Base-by-base conservation (phyloP, 2,329 filamentous ascomycete species). In the Penicillium hesseltinei region DNA sequence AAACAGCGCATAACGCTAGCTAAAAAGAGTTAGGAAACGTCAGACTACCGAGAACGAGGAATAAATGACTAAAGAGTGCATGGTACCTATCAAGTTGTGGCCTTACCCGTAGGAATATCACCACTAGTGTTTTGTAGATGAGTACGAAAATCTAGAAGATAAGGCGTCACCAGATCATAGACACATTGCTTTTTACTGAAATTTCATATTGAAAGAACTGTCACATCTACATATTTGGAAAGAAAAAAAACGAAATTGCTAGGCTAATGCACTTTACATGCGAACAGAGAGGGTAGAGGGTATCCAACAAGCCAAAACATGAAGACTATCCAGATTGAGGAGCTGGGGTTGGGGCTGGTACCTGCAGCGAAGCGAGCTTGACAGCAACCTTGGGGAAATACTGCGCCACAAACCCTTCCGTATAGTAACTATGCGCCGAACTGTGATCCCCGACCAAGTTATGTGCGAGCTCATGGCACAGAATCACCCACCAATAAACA, bases 391-490 rank as follows among this genome's bases (percentile, higher is more conserved):
- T 86, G 21, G 81, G 77, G 71, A 92, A 92, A 74, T 92, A 93
- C 68, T 90, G 84, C 59, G 89, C 84, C 52, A 91, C 86, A 66
- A 93, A 90, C 17, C 87, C 88, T 76, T 93, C 89, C 27, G 86
- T 93, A 70, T 94, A 96, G 71, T 88, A 96, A 67, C 87, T 90
- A 74, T 96, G 91, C 53, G 89, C 84, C 17, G 89, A 81, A 68
- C 88, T 88, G 73, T 97, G 93, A 61, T 86, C 82, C 38, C 78
- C 77, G 9, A 96, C 91, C 54, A 99, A 77, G 72, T 99, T 99
- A 76, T 99, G 94, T 57, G 94, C 92, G 73, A 99, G 77, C 77
- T 99, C 95, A 72, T 99, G 94, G 61, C 92, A 95, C 60, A 97
- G 74, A n/a, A 94, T 92, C 62, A 96, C 89, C 85, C 89, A 97